A percentile compares a stretch with the other conserved stretches of the same genome.
phyloP scores from a whole-genome alignment of 805 yeast genomes.

The Ascoidea rubescens region DNA sequence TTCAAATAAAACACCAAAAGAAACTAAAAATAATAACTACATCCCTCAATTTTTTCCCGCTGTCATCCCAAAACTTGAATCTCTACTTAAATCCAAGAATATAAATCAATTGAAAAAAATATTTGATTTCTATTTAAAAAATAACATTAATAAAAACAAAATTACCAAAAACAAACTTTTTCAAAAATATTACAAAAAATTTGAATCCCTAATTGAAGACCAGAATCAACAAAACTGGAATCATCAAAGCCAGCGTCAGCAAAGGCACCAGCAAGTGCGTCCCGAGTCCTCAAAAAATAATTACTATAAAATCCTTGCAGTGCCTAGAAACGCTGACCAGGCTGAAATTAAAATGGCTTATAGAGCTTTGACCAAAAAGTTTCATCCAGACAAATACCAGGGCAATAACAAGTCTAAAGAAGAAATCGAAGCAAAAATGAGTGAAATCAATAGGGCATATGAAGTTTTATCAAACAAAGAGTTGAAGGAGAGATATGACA shows the following conservation, averaged over 20 bases:
- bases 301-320: slow-evolving; percentile 67
- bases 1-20: neutral
- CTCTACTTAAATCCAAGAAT: slow-evolving; percentile 2
- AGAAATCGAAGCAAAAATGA: slow-evolving; percentile 72
- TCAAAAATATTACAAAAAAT: slow-evolving; percentile 12
- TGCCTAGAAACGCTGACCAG: slow-evolving; percentile 52
- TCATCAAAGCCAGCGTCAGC: slow-evolving; percentile 25
- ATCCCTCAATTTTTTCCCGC: slow-evolving; percentile 6
- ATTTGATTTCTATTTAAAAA: neutral
- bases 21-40: neutral
- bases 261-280: slow-evolving; percentile 17
- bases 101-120: slow-evolving; percentile 5
- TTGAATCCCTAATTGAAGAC: slow-evolving; percentile 21
- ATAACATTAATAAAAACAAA: slow-evolving; percentile 3
- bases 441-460: slow-evolving; percentile 86
- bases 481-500: slow-evolving; percentile 51
- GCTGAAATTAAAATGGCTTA: slow-evolving; percentile 71
- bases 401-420: slow-evolving; percentile 45
- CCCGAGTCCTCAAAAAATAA: slow-evolving; percentile 35
- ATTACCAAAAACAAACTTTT: slow-evolving; percentile 10
- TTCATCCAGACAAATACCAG: slow-evolving; percentile 86
- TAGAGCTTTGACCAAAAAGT: slow-evolving; percentile 61
- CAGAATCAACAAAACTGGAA: slow-evolving; percentile 28
- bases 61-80: slow-evolving; percentile 3
- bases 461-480: slow-evolving; percentile 66